Evolutionary conservation across 352 stramenopile species (phyloP), one percentile per base, ranked within the genome.

Genomic region (Albugo laibachii): DNA sequence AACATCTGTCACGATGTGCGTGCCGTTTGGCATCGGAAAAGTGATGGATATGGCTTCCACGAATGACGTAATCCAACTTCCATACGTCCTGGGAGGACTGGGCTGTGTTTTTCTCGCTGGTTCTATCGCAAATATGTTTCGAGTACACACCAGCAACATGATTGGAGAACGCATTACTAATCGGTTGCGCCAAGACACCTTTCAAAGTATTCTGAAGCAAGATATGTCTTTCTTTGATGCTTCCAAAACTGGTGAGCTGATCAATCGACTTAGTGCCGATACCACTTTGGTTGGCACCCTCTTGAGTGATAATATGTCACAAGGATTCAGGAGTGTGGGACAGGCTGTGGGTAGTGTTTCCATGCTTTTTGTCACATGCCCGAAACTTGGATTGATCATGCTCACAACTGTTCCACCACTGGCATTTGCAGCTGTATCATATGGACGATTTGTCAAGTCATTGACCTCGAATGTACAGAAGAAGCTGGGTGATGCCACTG

Each of bases 331-430:
- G 45, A 89, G 66, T 39, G 53, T 66, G 5, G 78, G 87, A 11
- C 91, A 96, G 54, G 70, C 61, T 13, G 46, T 86, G 13, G 85
- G 80, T 20, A 92, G 80, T 27, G 76, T 92, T 19, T 68, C 66
- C 0, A 93, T 97, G 63, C 67, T 97, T 11, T 84, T 96, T 47
- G 65, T 91, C 34, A 96, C 83, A 36, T 95, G 80, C 51, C 82
- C 87, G 0, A 66, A 80, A 48, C 66, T 97, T 11, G 87, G 84
- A 0, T 61, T 94, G 14, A 66, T 96, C 15, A 96, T 92, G 53
- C 64, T 96, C 2, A 62, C 66, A 1, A 80, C 94, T 1, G 80
- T 97, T 1, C 92, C 92, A n/a, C 86, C 88, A 1, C 65, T 96
- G 24, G 91, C 89, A 18, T 44, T 97, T 13, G 66, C 77, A 13